Evolutionary conservation across 768 basidiomycete species (phyloP), one percentile per base, ranked within the genome.

Genomic region (Sistotremastrum niveocremeum): DNA sequence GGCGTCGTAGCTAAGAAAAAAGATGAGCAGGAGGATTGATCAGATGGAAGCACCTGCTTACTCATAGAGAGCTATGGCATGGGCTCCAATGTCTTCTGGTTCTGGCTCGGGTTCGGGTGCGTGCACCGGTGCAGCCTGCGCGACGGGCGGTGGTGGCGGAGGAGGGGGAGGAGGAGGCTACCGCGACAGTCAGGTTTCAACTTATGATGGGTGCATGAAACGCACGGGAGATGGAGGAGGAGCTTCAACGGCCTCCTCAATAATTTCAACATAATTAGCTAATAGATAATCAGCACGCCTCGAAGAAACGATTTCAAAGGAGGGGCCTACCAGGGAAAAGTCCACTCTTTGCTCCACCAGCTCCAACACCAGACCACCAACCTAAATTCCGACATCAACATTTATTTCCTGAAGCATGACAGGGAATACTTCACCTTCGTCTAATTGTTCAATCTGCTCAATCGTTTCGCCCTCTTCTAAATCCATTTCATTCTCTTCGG

Each of bases 241-340:
- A 6, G 66, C 62, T 7, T 52, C 60, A 33, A 68, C 69, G 20
- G 65, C 57, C 33, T 62, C 57, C 50, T 81, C 79, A 9, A 88
- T 59, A 34, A 86, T 53, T 54, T 91, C 84, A 37, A 93, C 89
- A 54, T 94, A 95, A 58, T 90, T 91, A 5, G 89, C 85, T 81
- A 53, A 31, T 12, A 28, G 5, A 37, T 11, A 7, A n/a, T 20
- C 20, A 20, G 20, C 1, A 1, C 20, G 2, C 20, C 20, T 20
- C 20, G 2, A 20, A 20, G 20, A n/a, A n/a, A n/a, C n/a, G n/a
- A n/a, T n/a, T n/a, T n/a, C n/a, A n/a, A n/a, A n/a, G n/a, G 32
- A 31, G 42, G 9, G 40, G 11, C 37, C 41, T 7, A 87, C 84
- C 74, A 48, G 90, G 91, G 77, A 94, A 95, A 33, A 93, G 61